Evolutionary conservation across 306 rosid genomes (phyloP), one percentile per base, ranked within the genome.

Genomic region (Abrus pulchellus): DNA sequence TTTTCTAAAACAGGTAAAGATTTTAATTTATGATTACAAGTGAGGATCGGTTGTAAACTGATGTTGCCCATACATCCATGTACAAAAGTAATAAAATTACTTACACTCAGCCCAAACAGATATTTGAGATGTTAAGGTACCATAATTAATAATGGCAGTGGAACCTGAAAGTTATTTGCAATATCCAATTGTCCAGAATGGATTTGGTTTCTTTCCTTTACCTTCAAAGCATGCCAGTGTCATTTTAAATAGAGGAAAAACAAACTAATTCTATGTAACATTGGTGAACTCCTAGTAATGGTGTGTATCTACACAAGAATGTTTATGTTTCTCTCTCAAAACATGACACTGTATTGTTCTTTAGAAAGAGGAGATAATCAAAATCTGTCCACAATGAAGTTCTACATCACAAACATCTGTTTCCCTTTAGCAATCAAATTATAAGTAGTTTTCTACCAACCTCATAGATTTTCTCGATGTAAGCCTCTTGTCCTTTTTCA

Each of bases 401-500:
- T 78, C 40, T 68, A 44, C 1, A 41, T 33, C 28, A 43, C 56
- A 77, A 66, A 66, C 10, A 52, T 61, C 1, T 56, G 8, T 29
- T 55, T 52, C 55, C 74, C 54, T n/a, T 7, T 38, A 36, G 59
- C 75, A 53, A 74, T 66, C 64, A 72, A 76, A 88, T 52, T 47
- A 50, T n/a, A 69, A 74, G 78, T 44, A 77, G 27, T n/a, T 43
- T 60, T 59, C 75, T 63, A 74, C 87, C 66, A 87, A 89, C 97
- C 97, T 92, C 95, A 0, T 92, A 94, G 74, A 79, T 85, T 86
- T 93, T 95, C 83, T 93, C 99, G 52, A 90, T 89, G 88, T 89
- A 95, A 70, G 92, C 94, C 83, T 95, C 98, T 79, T 95, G 97
- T 45, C 95, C 98, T 80, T 95, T 95, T 84, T 95, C 99, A 12